Evolutionary conservation across 2,329 filamentous ascomycete genomes (phyloP), one percentile per base, ranked within the genome.

Genomic region (Trichoderma koningiopsis): DNA sequence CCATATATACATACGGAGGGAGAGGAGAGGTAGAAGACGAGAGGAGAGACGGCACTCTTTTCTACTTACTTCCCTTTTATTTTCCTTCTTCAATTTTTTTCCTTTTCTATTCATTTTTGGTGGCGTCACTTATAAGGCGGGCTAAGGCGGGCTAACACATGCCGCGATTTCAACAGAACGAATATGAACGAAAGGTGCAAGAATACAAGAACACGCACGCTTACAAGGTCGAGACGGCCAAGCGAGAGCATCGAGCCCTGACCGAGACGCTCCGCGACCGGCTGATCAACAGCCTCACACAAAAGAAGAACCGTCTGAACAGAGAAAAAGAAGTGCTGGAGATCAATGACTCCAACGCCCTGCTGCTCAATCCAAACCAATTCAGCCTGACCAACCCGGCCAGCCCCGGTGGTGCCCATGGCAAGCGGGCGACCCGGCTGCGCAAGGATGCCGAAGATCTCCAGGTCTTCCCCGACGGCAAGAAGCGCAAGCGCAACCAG

Each of bases 291-390:
- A 86, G 85, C 55, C 84, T 91, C 70, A 87, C 85, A 19, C 84
- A 86, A 47, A 91, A 90, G 79, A 91, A 90, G 77, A 86, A 86
- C 73, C 85, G 89, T 40, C 79, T 91, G 35, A 86, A 85, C 63
- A 86, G 88, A 74, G 89, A 91, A 74, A 91, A 91, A 76, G 89
- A 91, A 74, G 87, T 88, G 3, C 81, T 91, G 55, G 89, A 91
- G 75, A 90, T 91, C 66, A 86, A 86, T 70, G 89, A 91, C 76
- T 87, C 87, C 33, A 90, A 87, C 57, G 88, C 89, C 22, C 81
- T 91, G 31, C 84, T 91, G 40, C 81, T 91, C 65, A 89, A 91
- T 74, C 89, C 89, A 19, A 90, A 88, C 72, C 89, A 91, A 76
- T 91, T 89, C 77, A 89, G 87, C 75, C 83, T 91, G 65, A 86